Evolutionary conservation across 2,329 filamentous ascomycete species (phyloP), one percentile per base, ranked within the genome.

Genomic region (Calonectria honghensis): DNA sequence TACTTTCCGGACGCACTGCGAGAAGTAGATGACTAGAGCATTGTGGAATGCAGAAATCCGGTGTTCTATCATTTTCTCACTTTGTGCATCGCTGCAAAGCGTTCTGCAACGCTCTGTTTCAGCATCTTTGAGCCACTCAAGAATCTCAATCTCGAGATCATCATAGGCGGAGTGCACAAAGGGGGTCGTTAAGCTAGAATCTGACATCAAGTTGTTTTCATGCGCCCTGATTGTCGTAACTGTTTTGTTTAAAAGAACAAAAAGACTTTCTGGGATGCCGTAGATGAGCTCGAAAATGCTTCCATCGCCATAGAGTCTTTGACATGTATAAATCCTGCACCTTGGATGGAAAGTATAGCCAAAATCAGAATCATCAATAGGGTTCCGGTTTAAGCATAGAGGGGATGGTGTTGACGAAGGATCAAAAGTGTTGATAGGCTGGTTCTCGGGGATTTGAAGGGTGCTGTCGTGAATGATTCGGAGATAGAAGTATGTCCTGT

Each of bases 401-500:
- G 54, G 14, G 27, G 32, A 14, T 39, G 54, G 32, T 16, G 24
- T 5, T 59, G 54, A 27, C 6, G 37, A 45, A 64, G 13, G 51
- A 20, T 45, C 9, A 59, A 59, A 64, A 51, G 57, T 14, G 39
- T n/a, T 24, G 45, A 61, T 7, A 3, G 54, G 32, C 20, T 37
- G 32, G n/a, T 14, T 13, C 11, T 61, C 20, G 14, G 31, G 32
- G 13, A 24, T 32, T n/a, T 37, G 32, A 6, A 75, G 72, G 0
- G 80, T 81, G 29, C 78, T 81, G 65, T 79, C 77, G 70, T 79
- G 78, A 27, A 81, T 77, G 2, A 77, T 75, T 5, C 77, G 73
- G 6, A 81, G 70, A n/a, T 81, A 81, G n/a, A 78, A 77, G 65
- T 80, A 81, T 1, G 80, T 79, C 1, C 80, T 73, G 50, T 81